A percentile compares a stretch with the other conserved stretches of the same genome.
Evolutionary conservation across 176 grass and related monocot species (phyloP).

Genomic region (Bonia amplexicaulis): DNA sequence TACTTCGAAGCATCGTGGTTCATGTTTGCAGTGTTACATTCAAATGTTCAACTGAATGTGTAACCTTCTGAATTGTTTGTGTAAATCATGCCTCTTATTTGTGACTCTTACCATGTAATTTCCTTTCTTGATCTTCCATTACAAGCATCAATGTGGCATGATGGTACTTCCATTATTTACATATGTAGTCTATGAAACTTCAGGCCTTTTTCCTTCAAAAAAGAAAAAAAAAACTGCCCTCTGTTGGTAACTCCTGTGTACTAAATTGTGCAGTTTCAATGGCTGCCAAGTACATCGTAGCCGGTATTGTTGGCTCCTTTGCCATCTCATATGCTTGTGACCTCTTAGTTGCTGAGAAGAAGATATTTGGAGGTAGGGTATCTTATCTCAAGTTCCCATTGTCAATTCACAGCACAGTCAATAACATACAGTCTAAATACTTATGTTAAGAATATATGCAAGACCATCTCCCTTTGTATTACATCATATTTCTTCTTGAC

Average conservation of each 20-base stretch:
- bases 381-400: background rate
- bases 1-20: background rate
- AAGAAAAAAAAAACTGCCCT: background rate
- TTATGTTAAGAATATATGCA: background rate
- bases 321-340: conserved; percentile 50
- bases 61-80: background rate
- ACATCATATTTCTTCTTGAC: conserved; percentile 2
- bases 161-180: background rate
- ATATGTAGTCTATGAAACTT: background rate
- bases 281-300: conserved; percentile 59
- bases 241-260: background rate
- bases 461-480: background rate
- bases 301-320: conserved; percentile 28
- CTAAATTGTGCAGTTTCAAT: conserved; percentile 30
- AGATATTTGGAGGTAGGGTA: conserved; percentile 65
- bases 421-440: background rate
- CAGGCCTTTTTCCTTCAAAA: background rate
- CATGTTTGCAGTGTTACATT: background rate
- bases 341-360: conserved; percentile 51
- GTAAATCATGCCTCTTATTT: background rate
- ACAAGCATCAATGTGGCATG: background rate
- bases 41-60: background rate
- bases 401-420: background rate
- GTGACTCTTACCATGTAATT: background rate
- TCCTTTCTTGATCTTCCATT: background rate